phyloP scores from a whole-genome alignment of 257 asterid genomes.

The Prunella vulgaris region DNA sequence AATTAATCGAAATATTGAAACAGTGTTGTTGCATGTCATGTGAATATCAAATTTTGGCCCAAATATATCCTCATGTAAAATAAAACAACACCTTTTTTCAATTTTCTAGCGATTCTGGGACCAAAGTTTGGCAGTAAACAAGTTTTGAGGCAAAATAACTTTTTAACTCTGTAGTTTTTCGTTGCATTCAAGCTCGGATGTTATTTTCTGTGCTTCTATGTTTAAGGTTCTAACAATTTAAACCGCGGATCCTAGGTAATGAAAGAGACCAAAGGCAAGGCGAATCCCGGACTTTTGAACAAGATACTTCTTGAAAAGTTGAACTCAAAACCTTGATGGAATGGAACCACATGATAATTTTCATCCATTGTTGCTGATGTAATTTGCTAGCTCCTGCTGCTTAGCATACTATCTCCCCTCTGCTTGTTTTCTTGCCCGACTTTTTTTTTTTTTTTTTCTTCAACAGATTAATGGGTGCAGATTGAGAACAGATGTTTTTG shows the following conservation, averaged over 20 bases:
- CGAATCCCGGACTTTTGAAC: conserved; percentile 86
- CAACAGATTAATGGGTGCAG: not conserved
- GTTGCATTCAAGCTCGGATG: no score
- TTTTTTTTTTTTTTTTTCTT: not conserved
- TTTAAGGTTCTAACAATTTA: not conserved
- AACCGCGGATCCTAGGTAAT: conserved; percentile 45
- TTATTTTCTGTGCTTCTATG: no score
- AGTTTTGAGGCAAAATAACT: no score
- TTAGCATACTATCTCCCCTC: not conserved
- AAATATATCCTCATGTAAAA: no score
- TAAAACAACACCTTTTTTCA: no score
- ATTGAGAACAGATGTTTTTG: not conserved
- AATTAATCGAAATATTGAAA: no score
- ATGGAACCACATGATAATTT: conserved; percentile 1
- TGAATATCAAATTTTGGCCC: no score
- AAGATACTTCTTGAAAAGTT: conserved; percentile 69
- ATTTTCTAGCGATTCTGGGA: no score
- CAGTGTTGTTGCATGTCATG: no score
- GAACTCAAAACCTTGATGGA: conserved; percentile 44
- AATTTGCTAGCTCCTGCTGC: conserved; percentile 11
- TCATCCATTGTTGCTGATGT: not conserved
- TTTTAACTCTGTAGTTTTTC: not conserved
- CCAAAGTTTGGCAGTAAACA: no score
- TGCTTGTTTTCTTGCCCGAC: not conserved
- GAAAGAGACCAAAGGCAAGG: conserved; percentile 95